Conservation (phyloP, 164 flowering plant species). For the Santalum album region DNA sequence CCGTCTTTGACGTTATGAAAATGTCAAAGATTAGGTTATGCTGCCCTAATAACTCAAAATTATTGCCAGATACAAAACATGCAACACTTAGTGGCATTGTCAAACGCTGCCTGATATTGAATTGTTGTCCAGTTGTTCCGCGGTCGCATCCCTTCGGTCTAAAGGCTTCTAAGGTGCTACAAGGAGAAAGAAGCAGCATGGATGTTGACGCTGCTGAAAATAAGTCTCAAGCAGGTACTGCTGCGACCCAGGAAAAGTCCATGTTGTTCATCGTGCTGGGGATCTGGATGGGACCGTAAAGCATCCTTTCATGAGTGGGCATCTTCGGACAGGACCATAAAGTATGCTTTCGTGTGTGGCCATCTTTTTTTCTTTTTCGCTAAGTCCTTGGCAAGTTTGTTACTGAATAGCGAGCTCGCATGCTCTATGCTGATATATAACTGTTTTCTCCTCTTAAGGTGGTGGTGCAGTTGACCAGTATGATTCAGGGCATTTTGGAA, state of each 20-base stretch:
- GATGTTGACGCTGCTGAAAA: conserved; percentile 37
- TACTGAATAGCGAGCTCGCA: not conserved
- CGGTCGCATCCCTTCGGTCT: conserved; percentile 49
- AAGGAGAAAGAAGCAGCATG: conserved; percentile 28
- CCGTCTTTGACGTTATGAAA: no score
- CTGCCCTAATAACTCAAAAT: no score
- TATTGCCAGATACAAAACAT: no score
- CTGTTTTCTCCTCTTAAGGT: not conserved
- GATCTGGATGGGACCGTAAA: conserved; percentile 94
- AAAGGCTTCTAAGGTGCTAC: conserved; percentile 36
- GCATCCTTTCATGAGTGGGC: conserved; percentile 71
- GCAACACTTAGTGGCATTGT: no score
- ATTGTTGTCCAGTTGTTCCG: conserved; percentile 45
- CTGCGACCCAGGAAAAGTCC: conserved; percentile 60
- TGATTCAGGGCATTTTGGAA: conserved; percentile 96
- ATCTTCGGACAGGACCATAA: conserved; percentile 99
- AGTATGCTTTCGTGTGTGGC: no score
- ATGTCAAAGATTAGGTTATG: no score
- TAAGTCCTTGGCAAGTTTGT: not conserved
- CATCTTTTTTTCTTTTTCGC: no score
- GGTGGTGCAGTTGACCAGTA: conserved; percentile 95
- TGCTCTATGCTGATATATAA: not conserved
- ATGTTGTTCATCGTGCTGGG: conserved; percentile 96
- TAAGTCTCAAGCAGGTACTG: conserved; percentile 58
- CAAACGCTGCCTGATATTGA: conserved; percentile 7